These are phyloP conservation scores for Cordyceps cicadae DNA, from an alignment of 2,329 filamentous ascomycete species.

Conservation along the genomic window DNA sequence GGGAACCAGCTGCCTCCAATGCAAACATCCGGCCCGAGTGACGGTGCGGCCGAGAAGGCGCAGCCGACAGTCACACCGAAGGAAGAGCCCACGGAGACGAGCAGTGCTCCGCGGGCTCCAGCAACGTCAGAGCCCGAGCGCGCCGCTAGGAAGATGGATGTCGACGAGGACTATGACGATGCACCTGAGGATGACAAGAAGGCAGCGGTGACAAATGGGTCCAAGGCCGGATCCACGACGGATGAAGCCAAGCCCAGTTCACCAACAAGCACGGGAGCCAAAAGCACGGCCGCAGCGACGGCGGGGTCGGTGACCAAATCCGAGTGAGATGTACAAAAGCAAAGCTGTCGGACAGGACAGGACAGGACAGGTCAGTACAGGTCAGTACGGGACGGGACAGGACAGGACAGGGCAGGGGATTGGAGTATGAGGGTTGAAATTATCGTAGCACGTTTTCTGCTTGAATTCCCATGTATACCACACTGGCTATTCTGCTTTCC, in stretches of 20 bases:
- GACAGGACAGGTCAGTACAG: neutral
- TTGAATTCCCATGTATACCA: slow-evolving; percentile 13
- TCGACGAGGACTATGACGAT: slow-evolving; percentile 96
- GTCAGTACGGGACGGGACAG: no score
- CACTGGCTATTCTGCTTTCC: slow-evolving; percentile 10
- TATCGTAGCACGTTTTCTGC: slow-evolving; percentile 10
- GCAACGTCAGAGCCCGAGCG: slow-evolving; percentile 60
- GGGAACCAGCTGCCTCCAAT: slow-evolving; percentile 52
- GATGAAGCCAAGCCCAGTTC: slow-evolving; percentile 44
- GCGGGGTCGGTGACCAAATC: slow-evolving; percentile 35
- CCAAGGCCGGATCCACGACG: slow-evolving; percentile 39
- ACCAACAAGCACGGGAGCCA: slow-evolving; percentile 40
- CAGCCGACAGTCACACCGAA: slow-evolving; percentile 31
- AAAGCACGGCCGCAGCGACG: slow-evolving; percentile 30
- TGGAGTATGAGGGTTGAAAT: slow-evolving; percentile 8
- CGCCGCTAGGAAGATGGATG: slow-evolving; percentile 88
- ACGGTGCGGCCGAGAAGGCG: slow-evolving; percentile 42
- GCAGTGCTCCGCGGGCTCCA: slow-evolving; percentile 38
- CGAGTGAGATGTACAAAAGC: slow-evolving; percentile 27
- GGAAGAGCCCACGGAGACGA: slow-evolving; percentile 48
- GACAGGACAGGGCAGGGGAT: neutral
- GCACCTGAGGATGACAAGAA: slow-evolving; percentile 81
- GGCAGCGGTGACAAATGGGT: slow-evolving; percentile 33
- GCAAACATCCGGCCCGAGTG: slow-evolving; percentile 40
- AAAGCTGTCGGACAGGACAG: neutral